Evolutionary conservation across 805 yeast genomes (phyloP), one percentile per base, ranked within the genome.

Genomic region (Suhomyces sp.): DNA sequence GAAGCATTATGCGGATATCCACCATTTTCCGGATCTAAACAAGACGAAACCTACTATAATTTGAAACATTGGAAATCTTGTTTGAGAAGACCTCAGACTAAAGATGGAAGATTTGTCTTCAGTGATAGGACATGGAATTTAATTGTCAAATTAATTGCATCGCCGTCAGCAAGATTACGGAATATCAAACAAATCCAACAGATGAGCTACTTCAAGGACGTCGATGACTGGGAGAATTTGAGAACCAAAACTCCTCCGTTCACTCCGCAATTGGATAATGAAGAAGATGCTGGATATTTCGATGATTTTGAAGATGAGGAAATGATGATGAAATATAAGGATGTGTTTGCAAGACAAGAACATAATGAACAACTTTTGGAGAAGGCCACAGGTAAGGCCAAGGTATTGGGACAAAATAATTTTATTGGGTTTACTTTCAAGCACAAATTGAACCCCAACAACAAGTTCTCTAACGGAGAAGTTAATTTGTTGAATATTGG

Each of bases 231-330:
- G 82, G 77, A 72, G 5, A 63, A 63, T 8, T 60, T 93, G 47
- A 74, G 96, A 53, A 65, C 60, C 20, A 73, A 79, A 42, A 73
- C 81, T 15, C 97, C 99, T 4, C 99, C 99, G 22, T 93, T 93
- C 60, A 85, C 93, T 13, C 99, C 99, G 3, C 96, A 95, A 51
- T 72, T 93, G 45, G 98, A 93, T 56, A 86, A 88, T 42, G 99
- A 93, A 53, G 93, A 88, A 44, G 99, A 93, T 64, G 98, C 98
- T 0, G 99, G 99, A 1, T 93, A 93, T 64, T 93, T 93, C 57
- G 99, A 93, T 63, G 98, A 93, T 60, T 93, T 93, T 59, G 87
- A 87, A 40, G 93, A 88, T 60, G 98, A 91, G 58, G 88, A 85
- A 30, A 95, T 91, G 58, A 88, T 93, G 98, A 93, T 91, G 43